These are phyloP conservation scores for Phallus indusiatus DNA, from an alignment of 768 basidiomycete genomes.

Conservation along the genomic window DNA sequence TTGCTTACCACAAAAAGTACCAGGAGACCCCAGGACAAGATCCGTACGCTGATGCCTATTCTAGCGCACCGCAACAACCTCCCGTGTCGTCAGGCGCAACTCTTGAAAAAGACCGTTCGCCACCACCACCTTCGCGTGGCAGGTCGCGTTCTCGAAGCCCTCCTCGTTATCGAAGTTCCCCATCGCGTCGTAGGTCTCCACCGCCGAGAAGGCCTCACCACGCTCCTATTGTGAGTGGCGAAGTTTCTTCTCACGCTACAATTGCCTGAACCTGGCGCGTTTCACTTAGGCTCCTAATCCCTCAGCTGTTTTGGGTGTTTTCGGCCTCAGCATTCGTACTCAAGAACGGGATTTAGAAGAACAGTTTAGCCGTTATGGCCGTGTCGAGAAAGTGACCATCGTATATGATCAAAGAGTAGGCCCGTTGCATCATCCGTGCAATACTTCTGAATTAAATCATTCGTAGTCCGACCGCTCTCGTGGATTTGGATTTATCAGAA, in stretches of 20 bases:
- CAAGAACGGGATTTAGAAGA: constrained; percentile 90
- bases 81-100: constrained; percentile 32
- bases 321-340: constrained; percentile 94
- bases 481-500: constrained; percentile 96
- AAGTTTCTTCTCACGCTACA: constrained; percentile 10
- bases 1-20: constrained; percentile 39
- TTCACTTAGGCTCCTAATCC: constrained; percentile 74
- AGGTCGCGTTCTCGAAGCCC: constrained; percentile 73
- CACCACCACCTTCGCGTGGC: constrained; percentile 34
- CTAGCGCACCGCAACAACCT: constrained; percentile 44
- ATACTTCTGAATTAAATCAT: constrained; percentile 7
- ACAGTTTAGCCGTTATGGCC: constrained; percentile 82
- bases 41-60: constrained; percentile 75
- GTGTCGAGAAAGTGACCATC: constrained; percentile 91
- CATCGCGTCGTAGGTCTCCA: constrained; percentile 45
- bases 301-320: constrained; percentile 88
- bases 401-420: constrained; percentile 94
- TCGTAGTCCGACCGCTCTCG: constrained; percentile 85
- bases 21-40: constrained; percentile 49
- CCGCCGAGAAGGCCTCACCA: constrained; percentile 56
- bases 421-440: constrained; percentile 12
- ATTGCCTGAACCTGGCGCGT: constrained; percentile 26
- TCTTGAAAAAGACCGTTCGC: constrained; percentile 39
- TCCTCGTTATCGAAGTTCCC: constrained; percentile 47
- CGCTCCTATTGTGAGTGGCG: constrained; percentile 61